Conservation (phyloP, 2,329 filamentous ascomycete species). For the Monascus ruber region DNA sequence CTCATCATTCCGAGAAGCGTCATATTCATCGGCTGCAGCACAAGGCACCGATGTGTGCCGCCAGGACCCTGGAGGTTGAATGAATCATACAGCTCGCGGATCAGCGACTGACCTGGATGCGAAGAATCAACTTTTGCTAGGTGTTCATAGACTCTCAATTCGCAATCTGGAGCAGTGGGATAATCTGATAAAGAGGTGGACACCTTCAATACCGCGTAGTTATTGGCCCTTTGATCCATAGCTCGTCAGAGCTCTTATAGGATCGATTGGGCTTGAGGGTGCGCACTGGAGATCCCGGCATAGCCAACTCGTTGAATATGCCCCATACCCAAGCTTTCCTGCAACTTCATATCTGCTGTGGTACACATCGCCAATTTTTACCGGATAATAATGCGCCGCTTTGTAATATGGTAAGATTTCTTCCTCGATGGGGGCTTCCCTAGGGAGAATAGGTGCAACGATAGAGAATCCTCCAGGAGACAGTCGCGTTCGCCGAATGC, state of each 20-base stretch:
- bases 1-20: too few relatives aligned
- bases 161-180: slow-evolving; percentile 11
- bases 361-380: slow-evolving; percentile 26
- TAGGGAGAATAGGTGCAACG: too few relatives aligned
- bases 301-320: slow-evolving; percentile 36
- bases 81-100: too few relatives aligned
- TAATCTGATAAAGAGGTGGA: slow-evolving; percentile 9
- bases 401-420: slow-evolving; percentile 27
- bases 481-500: too few relatives aligned
- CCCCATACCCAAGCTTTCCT: slow-evolving; percentile 31
- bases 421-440: slow-evolving; percentile 22
- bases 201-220: slow-evolving; percentile 24
- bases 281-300: too few relatives aligned
- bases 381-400: slow-evolving; percentile 27
- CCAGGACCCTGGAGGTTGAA: too few relatives aligned
- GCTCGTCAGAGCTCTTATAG: background rate
- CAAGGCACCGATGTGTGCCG: too few relatives aligned
- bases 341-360: slow-evolving; percentile 24
- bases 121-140: too few relatives aligned
- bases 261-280: too few relatives aligned
- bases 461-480: too few relatives aligned
- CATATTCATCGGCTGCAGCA: too few relatives aligned
- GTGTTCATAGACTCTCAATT: slow-evolving; percentile 16
- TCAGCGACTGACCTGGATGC: too few relatives aligned
- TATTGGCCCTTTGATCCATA: slow-evolving; percentile 7